Evolutionary conservation across 2,329 filamentous ascomycete species (phyloP).

Genomic region (Bipolaris victoriae): DNA sequence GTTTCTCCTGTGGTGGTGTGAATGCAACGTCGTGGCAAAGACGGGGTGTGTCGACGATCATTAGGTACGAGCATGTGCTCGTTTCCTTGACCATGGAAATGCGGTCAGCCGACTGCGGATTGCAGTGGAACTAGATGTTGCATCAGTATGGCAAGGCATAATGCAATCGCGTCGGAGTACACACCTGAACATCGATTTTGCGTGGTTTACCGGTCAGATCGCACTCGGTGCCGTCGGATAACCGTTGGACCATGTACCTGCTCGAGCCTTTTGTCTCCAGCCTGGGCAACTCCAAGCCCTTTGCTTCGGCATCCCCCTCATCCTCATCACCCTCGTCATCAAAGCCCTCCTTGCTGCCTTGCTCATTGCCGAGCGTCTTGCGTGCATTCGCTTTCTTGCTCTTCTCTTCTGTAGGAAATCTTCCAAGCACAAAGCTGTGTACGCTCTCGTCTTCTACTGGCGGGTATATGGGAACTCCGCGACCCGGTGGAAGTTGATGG

Average conservation of each 20-base stretch:
- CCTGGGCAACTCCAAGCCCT: slow-evolving; percentile 59
- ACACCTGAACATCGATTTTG: slow-evolving; percentile 78
- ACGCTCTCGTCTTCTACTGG: slow-evolving; percentile 78
- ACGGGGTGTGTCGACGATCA: slow-evolving; percentile 88
- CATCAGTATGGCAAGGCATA: slow-evolving; percentile 18
- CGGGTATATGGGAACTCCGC: slow-evolving; percentile 69
- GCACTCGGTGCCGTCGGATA: slow-evolving; percentile 80
- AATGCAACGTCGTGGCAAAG: slow-evolving; percentile 89
- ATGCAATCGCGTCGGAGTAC: slow-evolving; percentile 6
- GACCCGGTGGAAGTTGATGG: slow-evolving; percentile 76
- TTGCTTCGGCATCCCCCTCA: slow-evolving; percentile 30
- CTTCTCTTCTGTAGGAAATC: slow-evolving; percentile 51
- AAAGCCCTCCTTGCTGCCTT: slow-evolving; percentile 36
- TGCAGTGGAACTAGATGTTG: slow-evolving; percentile 68
- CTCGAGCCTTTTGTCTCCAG: slow-evolving; percentile 83
- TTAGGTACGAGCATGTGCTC: slow-evolving; percentile 87
- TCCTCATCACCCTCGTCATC: slow-evolving; percentile 41
- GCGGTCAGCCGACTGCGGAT: slow-evolving; percentile 74
- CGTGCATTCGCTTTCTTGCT: slow-evolving; percentile 31
- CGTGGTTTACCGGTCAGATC: slow-evolving; percentile 83
- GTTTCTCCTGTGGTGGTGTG: slow-evolving; percentile 76
- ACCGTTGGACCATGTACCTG: slow-evolving; percentile 81
- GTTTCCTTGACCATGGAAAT: slow-evolving; percentile 95
- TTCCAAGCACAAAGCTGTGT: slow-evolving; percentile 78
- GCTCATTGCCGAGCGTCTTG: slow-evolving; percentile 40